Base-by-base conservation (phyloP, 805 yeast genomes). In the Lipomyces lipofer region DNA sequence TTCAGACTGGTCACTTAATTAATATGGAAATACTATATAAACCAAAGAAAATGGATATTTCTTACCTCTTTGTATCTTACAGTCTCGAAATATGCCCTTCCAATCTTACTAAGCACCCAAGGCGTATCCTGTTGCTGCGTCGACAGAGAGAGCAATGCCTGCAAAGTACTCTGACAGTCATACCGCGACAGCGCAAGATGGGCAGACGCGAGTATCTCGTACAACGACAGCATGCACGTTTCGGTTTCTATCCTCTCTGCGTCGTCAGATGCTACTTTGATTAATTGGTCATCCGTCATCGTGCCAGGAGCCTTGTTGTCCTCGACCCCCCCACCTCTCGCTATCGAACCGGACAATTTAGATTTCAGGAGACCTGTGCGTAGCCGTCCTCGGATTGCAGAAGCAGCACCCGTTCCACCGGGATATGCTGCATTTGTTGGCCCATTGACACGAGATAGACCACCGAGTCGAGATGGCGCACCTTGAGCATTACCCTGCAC, bases 41-140 rank as follows among this genome's bases (percentile, higher is more conserved):
- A n/a, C n/a, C n/a, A n/a, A n/a, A n/a, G n/a, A n/a, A n/a, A n/a
- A n/a, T n/a, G n/a, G n/a, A n/a, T n/a, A n/a, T n/a, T n/a, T n/a
- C n/a, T n/a, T n/a, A n/a, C n/a, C n/a, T 85, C 86, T 54, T 82
- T 84, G 70, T 92, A 92, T 68, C 89, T 86, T 17, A 87, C 92
- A 59, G 86, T 81, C 68, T 92, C 98, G 70, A 86, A 91, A 69
- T 89, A 89, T 40, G 88, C 72, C 59, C 90, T 75, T 0, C 96
- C 99, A 22, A 86, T 68, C 62, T 85, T 84, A 21, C 90, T 80
- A 46, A 88, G 76, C 10, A 90, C 95, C 88, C 94, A 90, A 0
- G 97, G 94, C 21, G 96, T 78, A 50, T 81, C 74, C 54, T 78
- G 73, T 68, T 85, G 87, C 45, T 74, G 64, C 47, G 76, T 78